phyloP scores from a whole-genome alignment of 139 green algal species.

The Haematococcus sp. region DNA sequence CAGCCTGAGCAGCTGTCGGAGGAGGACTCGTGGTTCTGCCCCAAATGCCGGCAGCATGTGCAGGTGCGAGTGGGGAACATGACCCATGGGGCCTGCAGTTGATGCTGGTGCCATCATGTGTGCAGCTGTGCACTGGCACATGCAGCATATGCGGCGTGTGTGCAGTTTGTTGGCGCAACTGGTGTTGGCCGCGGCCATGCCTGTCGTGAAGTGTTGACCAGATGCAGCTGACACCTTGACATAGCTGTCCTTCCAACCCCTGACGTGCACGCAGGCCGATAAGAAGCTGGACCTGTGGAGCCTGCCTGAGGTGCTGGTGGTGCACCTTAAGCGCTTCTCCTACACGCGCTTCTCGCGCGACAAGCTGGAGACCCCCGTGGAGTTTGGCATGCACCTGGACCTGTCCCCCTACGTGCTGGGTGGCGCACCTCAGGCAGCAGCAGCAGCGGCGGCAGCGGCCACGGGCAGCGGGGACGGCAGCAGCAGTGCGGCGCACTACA shows the following conservation, averaged over 20 bases:
- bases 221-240: too few relatives aligned
- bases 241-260: too few relatives aligned
- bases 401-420: slow-evolving; percentile 52
- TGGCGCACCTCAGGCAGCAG: slow-evolving; percentile 1
- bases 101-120: too few relatives aligned
- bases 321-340: slow-evolving; percentile 96
- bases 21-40: slow-evolving; percentile 84
- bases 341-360: slow-evolving; percentile 68
- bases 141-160: neutral
- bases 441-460: slow-evolving; percentile 1
- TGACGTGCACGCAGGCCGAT: slow-evolving; percentile 43
- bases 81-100: too few relatives aligned
- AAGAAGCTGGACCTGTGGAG: slow-evolving; percentile 95
- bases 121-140: neutral
- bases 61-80: slow-evolving; percentile 34
- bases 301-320: slow-evolving; percentile 87
- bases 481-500: slow-evolving; percentile 60
- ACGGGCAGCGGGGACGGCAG: too few relatives aligned
- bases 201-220: too few relatives aligned
- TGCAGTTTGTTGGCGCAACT: too few relatives aligned
- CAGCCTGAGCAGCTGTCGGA: slow-evolving; percentile 74
- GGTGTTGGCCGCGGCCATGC: too few relatives aligned
- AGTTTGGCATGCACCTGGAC: slow-evolving; percentile 73
- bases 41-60: slow-evolving; percentile 79
- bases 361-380: slow-evolving; percentile 83